Base-by-base conservation (phyloP, 306 rosid species). In the Dicorynia guianensis region DNA sequence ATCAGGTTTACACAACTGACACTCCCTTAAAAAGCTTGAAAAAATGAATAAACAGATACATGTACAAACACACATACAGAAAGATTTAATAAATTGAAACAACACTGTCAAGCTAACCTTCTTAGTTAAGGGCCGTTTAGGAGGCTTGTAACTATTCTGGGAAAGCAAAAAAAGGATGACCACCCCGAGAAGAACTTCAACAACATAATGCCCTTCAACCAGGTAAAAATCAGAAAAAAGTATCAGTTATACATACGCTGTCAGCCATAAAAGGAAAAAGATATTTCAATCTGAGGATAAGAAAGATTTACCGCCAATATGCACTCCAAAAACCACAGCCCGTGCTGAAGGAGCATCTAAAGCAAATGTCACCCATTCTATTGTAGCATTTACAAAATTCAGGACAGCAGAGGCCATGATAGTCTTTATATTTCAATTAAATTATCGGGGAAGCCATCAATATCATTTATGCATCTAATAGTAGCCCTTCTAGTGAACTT, bases 71-170 rank as follows among this genome's bases (percentile, higher is more conserved):
- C 35, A 42, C 12, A n/a, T 0, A 35, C 2, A 50, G 20, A 43
- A 40, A 46, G 8, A 40, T 25, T 25, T 25, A 25, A 25, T 25
- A 25, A 25, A 25, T 10, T 52, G 3, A 57, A 8, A 57, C 39
- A 69, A 46, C 39, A 48, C 5, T 15, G 34, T 58, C 33, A 72
- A 74, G 81, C 90, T 11, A 73, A 95, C 99, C 99, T 92, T 87
- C 82, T 85, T 76, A 13, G 93, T 84, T 70, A 95, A 81, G 48
- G 99, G 99, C 74, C 97, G 85, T 78, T 90, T 95, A 39, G 99
- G 99, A 49, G 97, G 99, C 80, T 87, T 95, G 91, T 95, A 95
- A 87, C 99, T 95, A 77, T 95, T 95, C 85, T 89, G 97, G 50
- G 97, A 92, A 69, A 95, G 96, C 59, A 95, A 85, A 83, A 90